Evolutionary conservation across 2,329 filamentous ascomycete genomes (phyloP).

Genomic region (Talaromyces atroroseus): DNA sequence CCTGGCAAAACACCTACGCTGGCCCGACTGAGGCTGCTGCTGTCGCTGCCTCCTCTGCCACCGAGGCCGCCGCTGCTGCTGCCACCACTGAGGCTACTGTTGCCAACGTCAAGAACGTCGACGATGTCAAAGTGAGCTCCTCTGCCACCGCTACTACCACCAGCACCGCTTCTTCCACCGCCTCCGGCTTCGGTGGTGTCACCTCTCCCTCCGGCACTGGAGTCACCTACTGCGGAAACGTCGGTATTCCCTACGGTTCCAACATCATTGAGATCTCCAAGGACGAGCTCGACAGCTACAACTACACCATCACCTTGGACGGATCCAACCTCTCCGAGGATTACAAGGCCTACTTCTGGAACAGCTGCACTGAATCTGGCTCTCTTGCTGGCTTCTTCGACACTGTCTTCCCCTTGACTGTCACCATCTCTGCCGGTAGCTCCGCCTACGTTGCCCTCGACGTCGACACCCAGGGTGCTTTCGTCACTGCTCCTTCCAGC

Average conservation of each 20-base stretch:
- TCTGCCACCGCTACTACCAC: conserved; percentile 7
- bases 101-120: conserved; percentile 12
- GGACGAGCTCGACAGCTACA: conserved; percentile 28
- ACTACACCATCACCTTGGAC: conserved; percentile 31
- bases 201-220: conserved; percentile 17
- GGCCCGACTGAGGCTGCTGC: conserved; percentile 17
- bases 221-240: conserved; percentile 30
- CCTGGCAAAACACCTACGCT: conserved; percentile 34
- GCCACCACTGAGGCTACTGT: not conserved
- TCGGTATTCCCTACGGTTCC: conserved; percentile 35
- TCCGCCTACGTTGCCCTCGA: conserved; percentile 36
- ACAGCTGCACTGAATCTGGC: conserved; percentile 31
- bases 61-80: conserved; percentile 15
- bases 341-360: conserved; percentile 37
- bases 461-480: conserved; percentile 32
- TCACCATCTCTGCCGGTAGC: conserved; percentile 27
- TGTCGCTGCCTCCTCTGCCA: conserved; percentile 12
- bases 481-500: conserved; percentile 24
- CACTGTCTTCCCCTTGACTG: conserved; percentile 25
- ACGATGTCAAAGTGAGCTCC: conserved; percentile 15
- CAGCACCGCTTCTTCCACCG: conserved; percentile 20
- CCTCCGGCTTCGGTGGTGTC: conserved; percentile 29
- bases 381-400: conserved; percentile 31
- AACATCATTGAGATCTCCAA: conserved; percentile 35
- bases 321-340: conserved; percentile 25